These are phyloP conservation scores for Penicillium sclerotiorum DNA, from an alignment of 2,329 filamentous ascomycete genomes.

Conservation along the genomic window DNA sequence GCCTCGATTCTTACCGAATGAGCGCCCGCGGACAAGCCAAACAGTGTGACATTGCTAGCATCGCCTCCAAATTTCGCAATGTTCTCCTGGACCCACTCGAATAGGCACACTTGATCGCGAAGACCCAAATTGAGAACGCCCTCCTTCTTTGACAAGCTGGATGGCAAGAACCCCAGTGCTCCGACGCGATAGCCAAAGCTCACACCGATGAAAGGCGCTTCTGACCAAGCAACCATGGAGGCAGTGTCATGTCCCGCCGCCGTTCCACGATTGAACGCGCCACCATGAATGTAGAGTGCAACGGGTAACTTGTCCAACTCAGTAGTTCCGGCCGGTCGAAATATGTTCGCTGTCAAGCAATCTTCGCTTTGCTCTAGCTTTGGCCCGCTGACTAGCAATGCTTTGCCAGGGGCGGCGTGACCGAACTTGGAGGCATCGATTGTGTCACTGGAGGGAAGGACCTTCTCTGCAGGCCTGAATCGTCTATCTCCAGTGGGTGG, in stretches of 20 bases:
- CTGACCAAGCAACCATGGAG: slow-evolving; percentile 61
- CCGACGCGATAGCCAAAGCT: slow-evolving; percentile 51
- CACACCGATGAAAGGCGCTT: slow-evolving; percentile 48
- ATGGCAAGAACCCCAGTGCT: slow-evolving; percentile 67
- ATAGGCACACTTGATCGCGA: slow-evolving; percentile 39
- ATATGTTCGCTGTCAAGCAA: slow-evolving; percentile 47
- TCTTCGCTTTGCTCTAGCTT: slow-evolving; percentile 55
- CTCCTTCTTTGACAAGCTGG: slow-evolving; percentile 54
- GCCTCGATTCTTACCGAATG: slow-evolving; percentile 48
- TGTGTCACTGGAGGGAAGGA: slow-evolving; percentile 21
- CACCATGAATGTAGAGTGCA: slow-evolving; percentile 47
- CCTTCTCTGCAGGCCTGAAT: slow-evolving; percentile 44
- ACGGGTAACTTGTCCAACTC: slow-evolving; percentile 37
- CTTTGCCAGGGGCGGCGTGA: slow-evolving; percentile 38
- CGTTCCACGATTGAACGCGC: slow-evolving; percentile 39
- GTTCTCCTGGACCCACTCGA: slow-evolving; percentile 32
- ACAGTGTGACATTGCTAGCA: slow-evolving; percentile 37
- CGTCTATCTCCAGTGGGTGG: slow-evolving; percentile 52
- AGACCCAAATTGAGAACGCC: slow-evolving; percentile 53
- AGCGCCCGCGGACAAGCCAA: slow-evolving; percentile 42
- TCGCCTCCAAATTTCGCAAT: slow-evolving; percentile 29
- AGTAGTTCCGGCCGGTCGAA: slow-evolving; percentile 31
- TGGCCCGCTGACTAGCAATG: slow-evolving; percentile 51
- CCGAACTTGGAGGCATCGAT: slow-evolving; percentile 44
- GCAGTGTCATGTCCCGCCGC: slow-evolving; percentile 58